phyloP scores from a whole-genome alignment of 768 basidiomycete genomes.

The Erythrobasidium yunnanense region DNA sequence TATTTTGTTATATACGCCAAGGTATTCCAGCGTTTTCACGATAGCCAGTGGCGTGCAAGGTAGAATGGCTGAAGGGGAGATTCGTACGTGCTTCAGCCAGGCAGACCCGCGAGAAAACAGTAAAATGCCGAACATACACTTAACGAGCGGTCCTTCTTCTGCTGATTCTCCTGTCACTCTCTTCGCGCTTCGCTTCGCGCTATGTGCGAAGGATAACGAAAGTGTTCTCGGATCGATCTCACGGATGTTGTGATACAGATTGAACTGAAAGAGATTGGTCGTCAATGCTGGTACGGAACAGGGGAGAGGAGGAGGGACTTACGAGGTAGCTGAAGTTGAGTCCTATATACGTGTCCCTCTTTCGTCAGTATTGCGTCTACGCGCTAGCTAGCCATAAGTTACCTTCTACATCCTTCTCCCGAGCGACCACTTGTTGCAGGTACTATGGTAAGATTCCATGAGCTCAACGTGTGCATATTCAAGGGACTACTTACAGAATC shows the following conservation, averaged over 20 bases:
- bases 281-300: no score
- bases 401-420: slow-evolving; percentile 84
- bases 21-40: slow-evolving; percentile 83
- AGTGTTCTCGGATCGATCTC: slow-evolving; percentile 73
- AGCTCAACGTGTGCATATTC: not conserved
- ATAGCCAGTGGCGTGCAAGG: slow-evolving; percentile 95
- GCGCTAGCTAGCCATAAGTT: not conserved
- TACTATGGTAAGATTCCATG: slow-evolving; percentile 65
- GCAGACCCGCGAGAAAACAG: no score
- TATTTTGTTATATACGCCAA: slow-evolving; percentile 84
- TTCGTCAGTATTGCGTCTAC: no score
- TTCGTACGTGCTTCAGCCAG: no score
- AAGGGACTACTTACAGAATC: slow-evolving; percentile 42
- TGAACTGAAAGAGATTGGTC: slow-evolving; percentile 29
- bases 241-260: slow-evolving; percentile 59
- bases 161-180: slow-evolving; percentile 43
- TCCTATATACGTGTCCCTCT: no score
- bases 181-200: slow-evolving; percentile 32
- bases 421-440: slow-evolving; percentile 90
- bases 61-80: slow-evolving; percentile 55
- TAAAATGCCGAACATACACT: slow-evolving; percentile 42
- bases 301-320: slow-evolving; percentile 90
- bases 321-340: slow-evolving; percentile 77
- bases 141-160: slow-evolving; percentile 71
- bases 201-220: slow-evolving; percentile 39